Evolutionary conservation across 768 basidiomycete species (phyloP), one percentile per base, ranked within the genome.

Genomic region (Dioszegia hungarica): DNA sequence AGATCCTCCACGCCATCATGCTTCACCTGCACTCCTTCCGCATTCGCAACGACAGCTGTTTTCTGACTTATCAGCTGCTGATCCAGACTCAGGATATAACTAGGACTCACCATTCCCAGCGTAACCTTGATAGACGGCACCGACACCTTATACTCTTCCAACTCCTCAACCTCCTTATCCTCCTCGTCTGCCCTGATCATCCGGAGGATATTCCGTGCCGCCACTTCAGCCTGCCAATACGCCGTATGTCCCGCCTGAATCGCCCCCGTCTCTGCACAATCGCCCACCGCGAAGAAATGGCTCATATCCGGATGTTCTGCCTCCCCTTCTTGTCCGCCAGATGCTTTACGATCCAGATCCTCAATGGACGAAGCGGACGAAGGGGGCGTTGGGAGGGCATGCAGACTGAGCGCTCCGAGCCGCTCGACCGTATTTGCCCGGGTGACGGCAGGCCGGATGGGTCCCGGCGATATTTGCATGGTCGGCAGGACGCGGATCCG

Each of bases 191-290:
- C 45, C n/a, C 54, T 40, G 19, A 62, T 55, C 56, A 73, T 49
- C 22, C 65, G 54, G 28, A 72, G 41, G 31, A 77, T 71, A 53
- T 77, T 77, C 27, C 67, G 59, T 3, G 70, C 75, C 2, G 75
- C 76, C 1, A 75, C 70, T 36, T 68, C 70, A 11, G 64, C 74
- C 54, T 76, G 75, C 44, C 67, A 74, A 45, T 70, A 76, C 1
- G 73, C 76, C 10, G 74, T 75, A 59, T 75, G 75, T n/a, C 76
- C 76, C 22, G 76, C 76, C 59, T 75, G 70, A 52, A 77, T 75
- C 14, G 72, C 69, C 8, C 62, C 69, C 5, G 72, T 71, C 36
- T 74, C 67, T 0, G 73, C 72, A 40, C 75, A 75, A 55, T 77
- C 76, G 15, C 76, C 76, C 47, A 72, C 61, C 8, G 76, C 75